phyloP scores from a whole-genome alignment of 345 rosid genomes.

The thale cress (Arabidopsis thaliana) region DNA sequence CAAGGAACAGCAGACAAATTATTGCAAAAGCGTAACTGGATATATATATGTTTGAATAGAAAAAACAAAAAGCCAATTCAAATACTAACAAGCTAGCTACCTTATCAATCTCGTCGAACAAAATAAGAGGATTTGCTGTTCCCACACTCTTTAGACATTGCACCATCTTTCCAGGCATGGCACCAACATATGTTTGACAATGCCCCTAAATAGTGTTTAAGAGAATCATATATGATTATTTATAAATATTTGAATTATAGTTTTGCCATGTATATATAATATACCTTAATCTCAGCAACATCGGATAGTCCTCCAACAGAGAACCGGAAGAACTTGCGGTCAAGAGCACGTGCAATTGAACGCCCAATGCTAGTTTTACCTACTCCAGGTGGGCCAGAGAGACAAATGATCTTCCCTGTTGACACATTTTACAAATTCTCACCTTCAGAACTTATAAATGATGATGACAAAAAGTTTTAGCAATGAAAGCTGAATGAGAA shows the following conservation, averaged over 20 bases:
- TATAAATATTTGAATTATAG: not conserved
- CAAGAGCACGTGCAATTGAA: constrained; percentile 90
- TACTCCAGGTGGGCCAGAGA: constrained; percentile 98
- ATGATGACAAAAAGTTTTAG: not conserved
- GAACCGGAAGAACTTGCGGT: constrained; percentile 83
- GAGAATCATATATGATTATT: constrained; percentile 8
- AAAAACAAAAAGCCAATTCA: constrained; percentile 7
- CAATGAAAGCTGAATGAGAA: not conserved
- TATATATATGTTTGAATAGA: not conserved
- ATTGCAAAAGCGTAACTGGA: not conserved
- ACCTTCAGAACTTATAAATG: constrained; percentile 11
- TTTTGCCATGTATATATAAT: not conserved
- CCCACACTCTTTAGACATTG: constrained; percentile 95
- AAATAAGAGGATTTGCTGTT: constrained; percentile 91
- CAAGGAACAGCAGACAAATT: constrained; percentile 28
- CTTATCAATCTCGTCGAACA: constrained; percentile 98
- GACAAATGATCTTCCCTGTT: constrained; percentile 93
- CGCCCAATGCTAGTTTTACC: constrained; percentile 97
- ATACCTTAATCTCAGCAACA: constrained; percentile 93
- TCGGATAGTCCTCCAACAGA: constrained; percentile 93
- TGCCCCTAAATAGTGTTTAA: constrained; percentile 69
- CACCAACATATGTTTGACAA: constrained; percentile 89
- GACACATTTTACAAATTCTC: constrained; percentile 12
- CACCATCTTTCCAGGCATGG: constrained; percentile 99
- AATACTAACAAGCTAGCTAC: constrained; percentile 45